phyloP scores from a whole-genome alignment of 1,284 basidiomycete genomes.

The Pulveroboletus sp. region DNA sequence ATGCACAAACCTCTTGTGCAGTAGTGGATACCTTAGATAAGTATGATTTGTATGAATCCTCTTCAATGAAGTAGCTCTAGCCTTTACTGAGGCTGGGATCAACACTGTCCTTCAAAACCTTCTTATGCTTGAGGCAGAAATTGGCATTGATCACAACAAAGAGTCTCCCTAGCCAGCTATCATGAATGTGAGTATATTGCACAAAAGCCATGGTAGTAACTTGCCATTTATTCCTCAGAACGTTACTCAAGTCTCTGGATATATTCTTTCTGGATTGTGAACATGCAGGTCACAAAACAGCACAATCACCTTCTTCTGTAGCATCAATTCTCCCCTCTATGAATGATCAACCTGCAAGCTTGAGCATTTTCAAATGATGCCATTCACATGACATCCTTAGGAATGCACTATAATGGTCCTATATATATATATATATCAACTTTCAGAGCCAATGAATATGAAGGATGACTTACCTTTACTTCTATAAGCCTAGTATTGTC shows the following conservation, averaged over 20 bases:
- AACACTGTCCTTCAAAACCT: no score
- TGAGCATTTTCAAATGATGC: slow-evolving; percentile 33
- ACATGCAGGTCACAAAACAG: slow-evolving; percentile 37
- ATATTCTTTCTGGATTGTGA: slow-evolving; percentile 32
- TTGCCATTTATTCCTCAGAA: no score
- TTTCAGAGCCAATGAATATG: not conserved
- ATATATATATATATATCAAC: not conserved
- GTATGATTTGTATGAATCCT: not conserved
- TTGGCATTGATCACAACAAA: no score
- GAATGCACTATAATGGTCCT: slow-evolving; percentile 33
- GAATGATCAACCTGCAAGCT: slow-evolving; percentile 26
- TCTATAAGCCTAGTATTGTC: slow-evolving; percentile 21
- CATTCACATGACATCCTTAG: slow-evolving; percentile 26
- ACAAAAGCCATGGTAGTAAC: no score
- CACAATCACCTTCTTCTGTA: slow-evolving; percentile 21
- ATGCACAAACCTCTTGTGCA: no score
- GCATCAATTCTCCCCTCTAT: slow-evolving; percentile 9
- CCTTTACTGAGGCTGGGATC: no score
- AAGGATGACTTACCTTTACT: not conserved
- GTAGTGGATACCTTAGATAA: no score
- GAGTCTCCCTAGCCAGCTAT: not conserved
- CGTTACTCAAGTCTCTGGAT: slow-evolving; percentile 16
- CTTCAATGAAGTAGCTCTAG: no score
- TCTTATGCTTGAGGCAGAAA: no score
- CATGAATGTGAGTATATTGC: no score